Base-by-base conservation (phyloP, 305 asterid species). In the Nicotiana rustica region DNA sequence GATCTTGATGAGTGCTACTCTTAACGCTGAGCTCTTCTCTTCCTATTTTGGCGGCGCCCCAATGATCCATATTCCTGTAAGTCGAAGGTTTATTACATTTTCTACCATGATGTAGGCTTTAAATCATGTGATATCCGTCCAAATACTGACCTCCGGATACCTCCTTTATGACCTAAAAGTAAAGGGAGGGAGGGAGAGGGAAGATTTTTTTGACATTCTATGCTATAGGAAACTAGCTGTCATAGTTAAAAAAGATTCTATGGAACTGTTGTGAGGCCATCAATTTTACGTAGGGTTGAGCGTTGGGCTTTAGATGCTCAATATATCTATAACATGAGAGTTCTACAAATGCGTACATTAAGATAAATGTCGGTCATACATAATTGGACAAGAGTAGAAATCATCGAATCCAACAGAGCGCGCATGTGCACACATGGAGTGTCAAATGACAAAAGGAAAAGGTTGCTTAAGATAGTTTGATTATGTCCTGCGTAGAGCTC, bases 1-100 rank as follows among this genome's bases (percentile, higher is more conserved):
- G 89, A 86, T 95, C 87, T 86, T 95, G 91, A 95, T 95, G 98
- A 95, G 98, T 84, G 98, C 98, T 78, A 95, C 98, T 61, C 92
- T 95, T 70, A 92, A 95, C 83, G 97, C 98, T 82, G 96, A 95
- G 81, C 98, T 93, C 80, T 95, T 95, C 87, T 93, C 98, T 82
- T 92, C 97, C 75, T 95, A 92, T 86, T 95, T 91, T 86, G 94
- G 91, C 79, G 94, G 94, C 84, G 97, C 97, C 87, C 98, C 98
- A 66, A 90, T 85, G 89, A 88, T 89, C 85, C 97, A 95, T 84
- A 92, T 95, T 86, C 97, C 97, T 79, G 98, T 93, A 86, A 91
- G 98, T 88, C 84, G 83, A 67, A 52, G 60, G 65, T 55, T 75
- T 52, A 75, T 14, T 29, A 52, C 25, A 10, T 75, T 29, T 4